Base-by-base conservation (phyloP, 2,329 filamentous ascomycete genomes). In the Lecanoromycetidae sp. region DNA sequence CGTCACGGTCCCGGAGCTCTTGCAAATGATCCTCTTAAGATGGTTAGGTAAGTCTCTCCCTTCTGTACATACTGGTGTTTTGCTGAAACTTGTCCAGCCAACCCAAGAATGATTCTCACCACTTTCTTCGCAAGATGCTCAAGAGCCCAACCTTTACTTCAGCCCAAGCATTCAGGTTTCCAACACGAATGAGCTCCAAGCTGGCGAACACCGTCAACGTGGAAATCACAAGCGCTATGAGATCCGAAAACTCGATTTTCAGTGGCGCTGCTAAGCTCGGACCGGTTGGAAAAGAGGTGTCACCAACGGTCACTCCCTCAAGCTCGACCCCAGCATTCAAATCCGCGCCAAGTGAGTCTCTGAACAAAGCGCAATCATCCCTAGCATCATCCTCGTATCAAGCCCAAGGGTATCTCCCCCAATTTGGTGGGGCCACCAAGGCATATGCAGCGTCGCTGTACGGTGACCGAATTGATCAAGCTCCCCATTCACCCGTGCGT, bases 51-150 rank as follows among this genome's bases (percentile, higher is more conserved):
- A n/a, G n/a, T n/a, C n/a, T n/a, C n/a, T n/a, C n/a, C n/a, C n/a
- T n/a, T n/a, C n/a, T n/a, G n/a, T n/a, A 30, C 20, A n/a, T n/a
- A 34, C 4, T 4, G 5, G 4, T 8, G 35, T 10, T 33, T 15
- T 13, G 29, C 34, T 51, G 10, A 46, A 25, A 12, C 17, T 13
- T 30, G 7, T 30, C 9, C 8, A 47, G 45, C 2, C 10, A 10
- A 19, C 19, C 22, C 7, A 17, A 27, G 5, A 33, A 23, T 12
- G n/a, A 41, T 13, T 33, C 47, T 43, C 34, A 48, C 25, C 6
- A 46, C 3, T 54, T 54, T 26, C 46, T 54, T 8, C 52, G 50
- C 22, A 46, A 43, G 8, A 50, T 54, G 50, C 46, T 54, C n/a
- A 52, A 48, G 32, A 46, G 44, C 38, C 43, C 46, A 7, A 32